Evolutionary conservation across 495 filamentous ascomycete genomes (phyloP).

Genomic region (Podospora australis): DNA sequence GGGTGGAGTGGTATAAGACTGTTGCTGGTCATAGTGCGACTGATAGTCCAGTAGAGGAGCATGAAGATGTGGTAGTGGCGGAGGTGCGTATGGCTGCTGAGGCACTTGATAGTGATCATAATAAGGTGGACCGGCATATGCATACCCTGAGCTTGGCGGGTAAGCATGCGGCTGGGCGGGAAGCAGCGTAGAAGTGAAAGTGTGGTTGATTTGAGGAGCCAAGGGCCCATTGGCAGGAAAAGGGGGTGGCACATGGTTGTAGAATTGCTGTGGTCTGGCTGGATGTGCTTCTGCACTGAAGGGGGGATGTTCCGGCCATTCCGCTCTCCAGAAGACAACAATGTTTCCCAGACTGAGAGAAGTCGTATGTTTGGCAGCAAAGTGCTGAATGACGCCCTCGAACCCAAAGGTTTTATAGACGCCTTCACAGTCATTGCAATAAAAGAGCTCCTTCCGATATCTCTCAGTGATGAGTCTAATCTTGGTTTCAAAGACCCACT

Average conservation of each 20-base stretch:
- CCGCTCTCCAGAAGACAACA: conserved; percentile 68
- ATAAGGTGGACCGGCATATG: conserved; percentile 33
- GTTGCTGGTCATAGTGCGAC: conserved; percentile 21
- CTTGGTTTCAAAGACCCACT: conserved; percentile 72
- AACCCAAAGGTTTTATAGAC: conserved; percentile 62
- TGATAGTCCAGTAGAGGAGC: conserved; percentile 27
- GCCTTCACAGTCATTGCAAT: conserved; percentile 61
- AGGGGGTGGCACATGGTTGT: conserved; percentile 2
- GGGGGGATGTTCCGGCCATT: conserved; percentile 69
- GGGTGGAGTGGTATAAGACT: conserved; percentile 21
- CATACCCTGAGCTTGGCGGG: conserved; percentile 32
- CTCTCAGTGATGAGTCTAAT: conserved; percentile 58
- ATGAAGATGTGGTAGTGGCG: conserved; percentile 20
- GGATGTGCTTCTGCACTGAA: conserved; percentile 53
- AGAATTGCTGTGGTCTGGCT: conserved; percentile 10
- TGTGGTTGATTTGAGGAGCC: conserved; percentile 23
- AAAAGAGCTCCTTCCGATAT: conserved; percentile 62
- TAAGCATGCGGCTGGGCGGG: conserved; percentile 22
- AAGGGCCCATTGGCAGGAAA: not conserved
- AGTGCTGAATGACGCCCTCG: conserved; percentile 73
- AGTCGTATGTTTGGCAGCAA: conserved; percentile 69
- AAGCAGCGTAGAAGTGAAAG: conserved; percentile 22
- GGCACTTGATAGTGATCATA: conserved; percentile 27
- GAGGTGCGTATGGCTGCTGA: not conserved
- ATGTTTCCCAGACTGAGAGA: conserved; percentile 59